Base-by-base conservation (phyloP, 2,329 filamentous ascomycete genomes). In the Aurifilum marmelostoma region DNA sequence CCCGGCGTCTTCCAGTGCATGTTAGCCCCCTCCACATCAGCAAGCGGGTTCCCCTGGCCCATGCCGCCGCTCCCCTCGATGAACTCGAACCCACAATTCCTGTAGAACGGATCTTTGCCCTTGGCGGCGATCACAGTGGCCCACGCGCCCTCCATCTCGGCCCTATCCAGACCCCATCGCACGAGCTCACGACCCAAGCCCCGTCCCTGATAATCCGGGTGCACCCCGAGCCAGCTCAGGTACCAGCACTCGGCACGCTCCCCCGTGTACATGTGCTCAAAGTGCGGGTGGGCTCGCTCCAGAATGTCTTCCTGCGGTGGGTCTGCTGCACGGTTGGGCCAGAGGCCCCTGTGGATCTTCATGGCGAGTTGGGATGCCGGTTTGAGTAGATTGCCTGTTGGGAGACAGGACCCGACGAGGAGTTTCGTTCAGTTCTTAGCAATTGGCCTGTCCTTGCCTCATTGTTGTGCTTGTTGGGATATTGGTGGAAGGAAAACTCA, bases 361-460 rank as follows among this genome's bases (percentile, higher is more conserved):
- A 66, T 66, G 16, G 41, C 39, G 27, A 52, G 3, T 39, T 43
- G 21, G 29, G 37, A 60, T 6, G 37, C 3, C 12, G 65, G 65
- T 29, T 29, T 68, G 14, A 74, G 67, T 12, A 74, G 64, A 50
- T 72, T 72, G 12, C 74, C 73, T 74, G 39, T 47, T 47, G 43
- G 43, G 41, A 47, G 41, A 7, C 14, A 54, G 52, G n/a, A 39
- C 63, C 52, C 14, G 6, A 9, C 14, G 21, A 21, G 16, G 41
- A 1, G 21, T 47, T n/a, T n/a, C 1, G 18, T n/a, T 47, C 43
- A 21, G 18, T 47, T 47, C 18, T 47, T 21, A 47, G 43, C 43
- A 47, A 47, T n/a, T n/a, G n/a, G n/a, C n/a, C n/a, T n/a, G n/a
- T n/a, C n/a, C n/a, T n/a, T n/a, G n/a, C n/a, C n/a, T n/a, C n/a